phyloP scores from a whole-genome alignment of 331 rosid genomes.

The Cucumis variabilis region DNA sequence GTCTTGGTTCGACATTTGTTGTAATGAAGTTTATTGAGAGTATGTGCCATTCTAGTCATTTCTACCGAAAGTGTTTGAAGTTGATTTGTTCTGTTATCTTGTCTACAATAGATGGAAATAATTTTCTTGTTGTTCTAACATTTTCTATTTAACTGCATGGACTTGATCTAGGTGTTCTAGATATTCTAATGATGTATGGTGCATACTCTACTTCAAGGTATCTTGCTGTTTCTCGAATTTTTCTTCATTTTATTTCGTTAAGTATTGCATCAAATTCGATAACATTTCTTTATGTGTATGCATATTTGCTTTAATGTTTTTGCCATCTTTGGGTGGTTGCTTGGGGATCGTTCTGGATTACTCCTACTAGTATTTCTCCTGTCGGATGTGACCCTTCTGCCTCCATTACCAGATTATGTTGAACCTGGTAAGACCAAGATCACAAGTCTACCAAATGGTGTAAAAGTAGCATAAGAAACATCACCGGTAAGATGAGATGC shows the following conservation, averaged over 20 bases:
- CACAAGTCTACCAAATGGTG: conserved; percentile 81
- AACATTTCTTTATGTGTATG: conserved; percentile 83
- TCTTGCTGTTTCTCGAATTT: conserved; percentile 76
- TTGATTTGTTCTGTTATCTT: not conserved
- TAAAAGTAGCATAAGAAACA: conserved; percentile 78
- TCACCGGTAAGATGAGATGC: conserved; percentile 55
- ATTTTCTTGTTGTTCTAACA: not conserved
- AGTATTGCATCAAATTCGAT: conserved; percentile 70
- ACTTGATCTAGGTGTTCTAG: conserved; percentile 76
- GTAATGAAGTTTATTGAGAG: conserved; percentile 92
- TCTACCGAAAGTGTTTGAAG: not conserved
- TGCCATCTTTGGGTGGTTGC: conserved; percentile 74
- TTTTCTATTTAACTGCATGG: conserved; percentile 2
- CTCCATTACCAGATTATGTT: conserved; percentile 84
- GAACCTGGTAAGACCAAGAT: conserved; percentile 67
- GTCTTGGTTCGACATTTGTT: conserved; percentile 93
- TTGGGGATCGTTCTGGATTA: conserved; percentile 54
- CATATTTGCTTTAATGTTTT: conserved; percentile 25
- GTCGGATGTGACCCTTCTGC: conserved; percentile 64
- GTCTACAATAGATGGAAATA: not conserved
- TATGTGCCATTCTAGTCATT: conserved; percentile 45
- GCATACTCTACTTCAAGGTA: conserved; percentile 87
- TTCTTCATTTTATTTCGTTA: conserved; percentile 90
- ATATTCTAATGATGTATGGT: conserved; percentile 92
- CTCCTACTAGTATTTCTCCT: conserved; percentile 78